phyloP scores from a whole-genome alignment of 352 stramenopile species.

The Globisporangium mamillatum region DNA sequence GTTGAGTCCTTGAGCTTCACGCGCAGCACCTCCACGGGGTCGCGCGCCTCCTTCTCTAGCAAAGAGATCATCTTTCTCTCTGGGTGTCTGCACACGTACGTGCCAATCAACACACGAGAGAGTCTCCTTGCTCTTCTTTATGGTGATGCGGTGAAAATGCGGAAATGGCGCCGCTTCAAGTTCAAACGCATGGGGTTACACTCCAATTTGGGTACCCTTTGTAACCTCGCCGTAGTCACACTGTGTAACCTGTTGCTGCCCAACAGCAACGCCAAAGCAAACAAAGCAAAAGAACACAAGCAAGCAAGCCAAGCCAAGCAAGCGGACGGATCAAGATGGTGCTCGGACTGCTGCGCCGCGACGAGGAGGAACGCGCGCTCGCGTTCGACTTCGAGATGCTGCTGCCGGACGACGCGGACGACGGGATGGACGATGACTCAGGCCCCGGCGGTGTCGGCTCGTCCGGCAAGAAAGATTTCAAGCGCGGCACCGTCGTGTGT shows the following conservation, averaged over 20 bases:
- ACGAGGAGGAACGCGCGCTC: slow-evolving; percentile 75
- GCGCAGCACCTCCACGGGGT: slow-evolving; percentile 79
- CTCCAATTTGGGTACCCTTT: background rate
- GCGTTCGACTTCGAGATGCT: slow-evolving; percentile 85
- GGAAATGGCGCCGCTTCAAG: background rate
- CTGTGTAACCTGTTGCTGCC: background rate
- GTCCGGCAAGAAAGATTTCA: slow-evolving; percentile 82
- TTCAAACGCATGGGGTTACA: background rate
- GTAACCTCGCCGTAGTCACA: background rate
- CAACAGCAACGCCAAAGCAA: background rate
- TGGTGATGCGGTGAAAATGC: background rate
- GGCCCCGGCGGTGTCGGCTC: slow-evolving; percentile 41
- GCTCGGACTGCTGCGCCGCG: slow-evolving; percentile 69
- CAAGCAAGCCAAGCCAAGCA: background rate
- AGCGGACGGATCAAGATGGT: slow-evolving; percentile 40
- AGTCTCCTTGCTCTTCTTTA: background rate
- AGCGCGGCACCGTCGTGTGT: slow-evolving; percentile 95
- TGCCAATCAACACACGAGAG: background rate
- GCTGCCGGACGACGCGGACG: slow-evolving; percentile 62
- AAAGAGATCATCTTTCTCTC: slow-evolving; percentile 59
- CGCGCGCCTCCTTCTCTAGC: slow-evolving; percentile 79
- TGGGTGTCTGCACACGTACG: background rate
- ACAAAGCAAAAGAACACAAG: background rate
- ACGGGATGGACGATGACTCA: slow-evolving; percentile 38
- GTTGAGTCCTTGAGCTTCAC: slow-evolving; percentile 82